phyloP scores from a whole-genome alignment of 805 yeast genomes.

The Wickerhamiella alocasiicola region DNA sequence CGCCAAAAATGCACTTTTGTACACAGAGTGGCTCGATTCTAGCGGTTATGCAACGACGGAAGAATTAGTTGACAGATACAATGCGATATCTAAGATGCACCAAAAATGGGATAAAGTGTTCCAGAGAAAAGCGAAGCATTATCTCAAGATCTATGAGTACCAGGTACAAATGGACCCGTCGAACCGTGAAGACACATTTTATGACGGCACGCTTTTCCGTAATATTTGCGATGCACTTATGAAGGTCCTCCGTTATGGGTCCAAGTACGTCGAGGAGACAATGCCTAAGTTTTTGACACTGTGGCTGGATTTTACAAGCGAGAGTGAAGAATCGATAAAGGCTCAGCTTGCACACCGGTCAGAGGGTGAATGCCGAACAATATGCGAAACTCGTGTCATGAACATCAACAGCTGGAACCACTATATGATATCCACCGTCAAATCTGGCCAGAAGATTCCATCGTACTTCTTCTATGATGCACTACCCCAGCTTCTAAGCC shows the following conservation, averaged over 20 bases:
- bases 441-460: slow-evolving; percentile 36
- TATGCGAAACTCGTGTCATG: background rate
- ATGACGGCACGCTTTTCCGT: slow-evolving; percentile 37
- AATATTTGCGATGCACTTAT: slow-evolving; percentile 45
- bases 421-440: background rate
- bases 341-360: background rate
- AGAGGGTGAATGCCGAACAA: background rate
- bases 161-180: slow-evolving; percentile 33
- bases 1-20: slow-evolving; percentile 51
- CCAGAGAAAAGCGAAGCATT: slow-evolving; percentile 68
- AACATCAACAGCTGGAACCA: background rate
- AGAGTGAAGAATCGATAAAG: background rate
- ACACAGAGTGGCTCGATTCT: slow-evolving; percentile 77
- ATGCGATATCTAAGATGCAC: slow-evolving; percentile 42
- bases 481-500: slow-evolving; percentile 71
- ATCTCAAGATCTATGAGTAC: slow-evolving; percentile 62
- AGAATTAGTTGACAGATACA: slow-evolving; percentile 59
- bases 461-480: slow-evolving; percentile 65
- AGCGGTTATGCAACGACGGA: slow-evolving; percentile 74
- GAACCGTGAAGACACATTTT: slow-evolving; percentile 18
- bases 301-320: slow-evolving; percentile 6
- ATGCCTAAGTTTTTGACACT: slow-evolving; percentile 55
- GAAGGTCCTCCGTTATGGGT: slow-evolving; percentile 48
- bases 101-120: slow-evolving; percentile 64
- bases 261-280: slow-evolving; percentile 62